phyloP scores from a whole-genome alignment of 75 land plant species.

The Sequoia sempervirens region DNA sequence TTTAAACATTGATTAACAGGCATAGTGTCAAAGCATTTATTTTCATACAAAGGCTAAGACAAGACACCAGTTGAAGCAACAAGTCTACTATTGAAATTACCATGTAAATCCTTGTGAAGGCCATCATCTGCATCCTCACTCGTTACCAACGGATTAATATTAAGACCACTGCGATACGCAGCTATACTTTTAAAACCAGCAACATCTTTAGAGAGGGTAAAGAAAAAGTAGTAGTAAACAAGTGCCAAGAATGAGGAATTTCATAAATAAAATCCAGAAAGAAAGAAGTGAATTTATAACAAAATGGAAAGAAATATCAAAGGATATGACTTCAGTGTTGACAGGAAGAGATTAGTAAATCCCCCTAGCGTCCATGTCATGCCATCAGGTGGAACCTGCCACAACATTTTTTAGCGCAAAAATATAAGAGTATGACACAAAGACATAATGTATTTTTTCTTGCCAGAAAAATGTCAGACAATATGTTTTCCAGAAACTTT shows the following conservation, averaged over 20 bases:
- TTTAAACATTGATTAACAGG: not conserved
- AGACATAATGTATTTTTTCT: not conserved
- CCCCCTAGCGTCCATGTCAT: slow-evolving; percentile 60
- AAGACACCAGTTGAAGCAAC: not conserved
- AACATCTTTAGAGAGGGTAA: slow-evolving; percentile 52
- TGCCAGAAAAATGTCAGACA: not conserved
- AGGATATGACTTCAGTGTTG: slow-evolving; percentile 87
- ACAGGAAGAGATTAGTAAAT: slow-evolving; percentile 50
- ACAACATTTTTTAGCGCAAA: not conserved
- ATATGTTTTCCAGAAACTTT: not conserved
- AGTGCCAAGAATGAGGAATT: slow-evolving; percentile 1
- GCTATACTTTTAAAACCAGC: slow-evolving; percentile 91
- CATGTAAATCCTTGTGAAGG: slow-evolving; percentile 48
- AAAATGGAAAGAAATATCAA: not conserved
- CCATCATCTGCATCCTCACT: slow-evolving; percentile 65
- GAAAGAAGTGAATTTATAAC: not conserved
- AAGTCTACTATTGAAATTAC: slow-evolving; percentile 14
- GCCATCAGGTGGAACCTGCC: slow-evolving; percentile 47
- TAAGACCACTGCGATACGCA: slow-evolving; percentile 91
- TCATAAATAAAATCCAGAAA: not conserved
- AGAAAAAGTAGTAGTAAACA: slow-evolving; percentile 31
- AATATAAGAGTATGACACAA: not conserved
- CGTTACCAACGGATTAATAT: slow-evolving; percentile 66
- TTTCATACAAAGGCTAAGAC: not conserved
- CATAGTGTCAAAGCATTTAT: not conserved